A percentile compares a stretch with the other conserved stretches of the same genome.
Evolutionary conservation across 495 filamentous ascomycete species (phyloP).

Genomic region (Tuber melanosporum): DNA sequence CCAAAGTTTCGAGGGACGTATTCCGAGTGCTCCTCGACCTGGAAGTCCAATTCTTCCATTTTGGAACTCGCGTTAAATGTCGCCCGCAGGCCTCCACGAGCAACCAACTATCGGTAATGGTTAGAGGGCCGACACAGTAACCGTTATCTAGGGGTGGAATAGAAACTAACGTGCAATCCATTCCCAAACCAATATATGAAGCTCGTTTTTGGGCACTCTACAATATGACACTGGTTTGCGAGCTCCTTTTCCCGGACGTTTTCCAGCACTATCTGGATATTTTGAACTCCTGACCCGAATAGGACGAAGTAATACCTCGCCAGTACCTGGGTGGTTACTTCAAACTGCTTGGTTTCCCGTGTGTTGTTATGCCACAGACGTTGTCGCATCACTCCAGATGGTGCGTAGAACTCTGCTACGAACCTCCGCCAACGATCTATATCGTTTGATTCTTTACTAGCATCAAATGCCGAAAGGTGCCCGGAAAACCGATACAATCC

Average conservation of each 20-base stretch:
- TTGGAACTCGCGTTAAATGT: conserved; percentile 51
- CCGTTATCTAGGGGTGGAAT: neutral
- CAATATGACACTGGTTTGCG: conserved; percentile 49
- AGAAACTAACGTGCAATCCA: conserved; percentile 49
- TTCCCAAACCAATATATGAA: conserved; percentile 57
- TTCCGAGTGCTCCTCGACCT: conserved; percentile 49
- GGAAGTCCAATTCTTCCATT: conserved; percentile 55
- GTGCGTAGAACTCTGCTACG: conserved; percentile 57
- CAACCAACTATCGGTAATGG: conserved; percentile 47
- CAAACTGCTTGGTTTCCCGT: conserved; percentile 55
- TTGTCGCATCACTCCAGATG: conserved; percentile 54
- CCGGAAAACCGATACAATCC: conserved; percentile 54
- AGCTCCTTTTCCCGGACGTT: conserved; percentile 48
- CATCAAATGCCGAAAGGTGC: conserved; percentile 46
- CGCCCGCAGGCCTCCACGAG: conserved; percentile 48
- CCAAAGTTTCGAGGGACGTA: conserved; percentile 48
- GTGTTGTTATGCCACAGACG: conserved; percentile 47
- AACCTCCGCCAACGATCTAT: conserved; percentile 58
- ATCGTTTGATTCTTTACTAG: conserved; percentile 47
- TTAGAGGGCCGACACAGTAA: neutral
- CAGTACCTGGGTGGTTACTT: conserved; percentile 56
- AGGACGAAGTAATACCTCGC: conserved; percentile 61
- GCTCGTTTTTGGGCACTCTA: conserved; percentile 49
- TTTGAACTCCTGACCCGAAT: conserved; percentile 59
- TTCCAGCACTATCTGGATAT: conserved; percentile 59